Conservation (phyloP, 1,139 yeast species). For the Entelexis sorbosivorans region DNA sequence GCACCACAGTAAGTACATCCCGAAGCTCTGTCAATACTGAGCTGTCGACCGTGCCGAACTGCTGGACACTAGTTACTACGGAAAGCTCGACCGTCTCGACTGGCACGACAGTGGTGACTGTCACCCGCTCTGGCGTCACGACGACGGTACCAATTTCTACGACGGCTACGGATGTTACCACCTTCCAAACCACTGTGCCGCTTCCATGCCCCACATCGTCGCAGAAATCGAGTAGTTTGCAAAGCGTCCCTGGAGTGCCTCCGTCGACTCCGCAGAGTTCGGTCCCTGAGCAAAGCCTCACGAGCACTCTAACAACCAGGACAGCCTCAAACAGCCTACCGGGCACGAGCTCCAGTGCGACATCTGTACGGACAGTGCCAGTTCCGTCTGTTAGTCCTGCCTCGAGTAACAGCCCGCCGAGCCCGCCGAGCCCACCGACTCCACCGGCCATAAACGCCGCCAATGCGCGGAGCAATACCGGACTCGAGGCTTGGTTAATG, state of each 20-base stretch:
- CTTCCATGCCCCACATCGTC: not conserved
- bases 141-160: not conserved
- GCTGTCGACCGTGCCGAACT: not conserved
- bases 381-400: not conserved
- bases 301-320: not conserved
- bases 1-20: not conserved
- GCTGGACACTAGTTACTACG: not conserved
- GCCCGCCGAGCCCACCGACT: too few species aligned
- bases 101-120: not conserved
- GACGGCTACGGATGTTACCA: not conserved
- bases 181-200: not conserved
- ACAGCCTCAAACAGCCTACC: too few species aligned
- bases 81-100: not conserved
- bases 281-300: too few species aligned
- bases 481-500: too few species aligned
- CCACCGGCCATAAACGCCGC: not conserved
- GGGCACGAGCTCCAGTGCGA: too few species aligned
- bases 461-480: too few species aligned
- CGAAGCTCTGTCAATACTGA: too few species aligned
- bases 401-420: not conserved
- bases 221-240: not conserved
- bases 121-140: not conserved
- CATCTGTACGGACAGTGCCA: too few species aligned
- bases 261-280: not conserved
- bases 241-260: not conserved